Evolutionary conservation across 176 grass and related monocot genomes (phyloP).

Genomic region (Stipa capillata): DNA sequence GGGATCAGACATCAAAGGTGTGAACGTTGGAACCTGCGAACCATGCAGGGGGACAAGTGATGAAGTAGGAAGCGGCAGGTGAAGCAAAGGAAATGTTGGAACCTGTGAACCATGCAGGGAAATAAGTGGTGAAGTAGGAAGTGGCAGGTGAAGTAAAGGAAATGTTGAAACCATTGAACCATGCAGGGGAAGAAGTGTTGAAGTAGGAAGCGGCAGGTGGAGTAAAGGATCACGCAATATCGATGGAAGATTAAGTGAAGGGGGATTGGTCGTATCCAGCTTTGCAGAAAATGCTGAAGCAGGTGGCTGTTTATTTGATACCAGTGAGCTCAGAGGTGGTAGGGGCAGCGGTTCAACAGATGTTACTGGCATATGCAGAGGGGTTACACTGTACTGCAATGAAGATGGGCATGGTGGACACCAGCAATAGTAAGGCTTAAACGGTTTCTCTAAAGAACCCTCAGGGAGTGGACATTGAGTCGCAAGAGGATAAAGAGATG

Average conservation of each 20-base stretch:
- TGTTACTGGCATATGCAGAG: slow-evolving; percentile 28
- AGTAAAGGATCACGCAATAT: slow-evolving; percentile 58
- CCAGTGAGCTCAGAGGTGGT: slow-evolving; percentile 44
- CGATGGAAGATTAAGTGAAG: slow-evolving; percentile 42
- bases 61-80: slow-evolving; percentile 53
- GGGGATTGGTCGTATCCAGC: slow-evolving; percentile 36
- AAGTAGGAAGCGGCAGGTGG: slow-evolving; percentile 50
- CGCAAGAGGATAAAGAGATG: slow-evolving; percentile 52
- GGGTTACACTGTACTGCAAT: slow-evolving; percentile 42
- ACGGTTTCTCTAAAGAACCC: slow-evolving; percentile 29
- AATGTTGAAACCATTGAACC: slow-evolving; percentile 71
- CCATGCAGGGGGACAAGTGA: slow-evolving; percentile 51
- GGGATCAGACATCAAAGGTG: slow-evolving; percentile 86
- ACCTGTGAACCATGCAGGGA: slow-evolving; percentile 61
- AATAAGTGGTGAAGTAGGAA: slow-evolving; percentile 48
- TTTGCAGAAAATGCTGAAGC: slow-evolving; percentile 36
- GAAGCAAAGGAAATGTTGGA: slow-evolving; percentile 49
- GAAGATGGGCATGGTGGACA: slow-evolving; percentile 75
- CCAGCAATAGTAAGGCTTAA: slow-evolving; percentile 95
- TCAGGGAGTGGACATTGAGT: slow-evolving; percentile 29
- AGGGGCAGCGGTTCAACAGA: slow-evolving; percentile 33
- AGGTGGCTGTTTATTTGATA: slow-evolving; percentile 31
- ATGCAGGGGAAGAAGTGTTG: slow-evolving; percentile 54
- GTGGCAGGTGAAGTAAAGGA: neutral
- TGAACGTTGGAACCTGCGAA: slow-evolving; percentile 75